A percentile compares a stretch with the other conserved stretches of the same genome.
Evolutionary conservation across 331 rosid genomes (phyloP).

Genomic region (Erythrophleum ivorense): DNA sequence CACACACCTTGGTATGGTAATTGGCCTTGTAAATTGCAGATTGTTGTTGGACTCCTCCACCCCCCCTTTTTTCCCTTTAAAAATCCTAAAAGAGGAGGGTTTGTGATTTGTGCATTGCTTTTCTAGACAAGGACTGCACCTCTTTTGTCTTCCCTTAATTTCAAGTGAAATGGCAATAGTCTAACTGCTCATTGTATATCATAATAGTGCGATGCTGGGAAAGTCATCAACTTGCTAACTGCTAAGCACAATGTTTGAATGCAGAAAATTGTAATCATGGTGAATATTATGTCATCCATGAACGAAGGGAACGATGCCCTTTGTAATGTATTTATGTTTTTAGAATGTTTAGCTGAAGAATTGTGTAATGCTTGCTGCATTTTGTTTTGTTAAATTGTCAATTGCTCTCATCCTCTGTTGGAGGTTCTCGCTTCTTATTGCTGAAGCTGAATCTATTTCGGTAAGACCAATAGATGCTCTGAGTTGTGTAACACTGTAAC

Average conservation of each 20-base stretch:
- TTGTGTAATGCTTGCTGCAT: slow-evolving; percentile 18
- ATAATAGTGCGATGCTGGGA: neutral
- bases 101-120: slow-evolving; percentile 1
- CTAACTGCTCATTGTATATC: slow-evolving; percentile 2
- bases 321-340: neutral
- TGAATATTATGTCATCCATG: slow-evolving; percentile 19
- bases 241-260: slow-evolving; percentile 9
- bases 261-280: slow-evolving; percentile 14
- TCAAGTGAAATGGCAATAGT: slow-evolving; percentile 20
- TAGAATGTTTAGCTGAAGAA: slow-evolving; percentile 8
- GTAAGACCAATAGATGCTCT: neutral
- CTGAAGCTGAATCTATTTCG: neutral
- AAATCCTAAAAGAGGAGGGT: neutral
- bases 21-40: slow-evolving; percentile 15
- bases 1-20: slow-evolving; percentile 81
- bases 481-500: neutral
- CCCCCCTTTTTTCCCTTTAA: neutral
- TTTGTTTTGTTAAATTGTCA: slow-evolving; percentile 8
- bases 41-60: neutral
- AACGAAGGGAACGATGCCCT: neutral
- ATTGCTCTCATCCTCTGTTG: neutral
- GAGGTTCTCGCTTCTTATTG: neutral
- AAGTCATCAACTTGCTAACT: slow-evolving; percentile 18
- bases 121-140: neutral
- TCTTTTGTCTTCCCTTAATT: slow-evolving; percentile 2